Evolutionary conservation across 371 early-diverging fungal genomes (phyloP).

Genomic region (Zancudomyces culisetae): DNA sequence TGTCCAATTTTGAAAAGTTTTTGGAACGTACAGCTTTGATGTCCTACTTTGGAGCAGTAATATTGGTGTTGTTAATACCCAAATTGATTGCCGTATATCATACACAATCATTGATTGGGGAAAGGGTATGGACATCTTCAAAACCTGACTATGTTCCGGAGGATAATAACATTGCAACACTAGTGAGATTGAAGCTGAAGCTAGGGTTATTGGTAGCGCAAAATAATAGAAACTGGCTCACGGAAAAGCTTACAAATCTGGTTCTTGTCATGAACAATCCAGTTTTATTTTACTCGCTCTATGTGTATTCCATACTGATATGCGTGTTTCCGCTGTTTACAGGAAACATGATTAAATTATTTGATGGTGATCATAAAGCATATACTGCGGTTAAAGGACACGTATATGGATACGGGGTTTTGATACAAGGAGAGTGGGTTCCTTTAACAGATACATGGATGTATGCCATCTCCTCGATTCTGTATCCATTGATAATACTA

Average conservation of each 20-base stretch:
- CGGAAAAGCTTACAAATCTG: constrained; percentile 6
- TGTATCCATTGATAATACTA: constrained; percentile 9
- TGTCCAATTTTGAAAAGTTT: constrained; percentile 27
- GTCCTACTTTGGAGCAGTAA: neutral
- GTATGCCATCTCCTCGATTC: constrained; percentile 14
- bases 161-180: constrained; percentile 2
- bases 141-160: neutral
- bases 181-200: neutral
- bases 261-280: constrained; percentile 11
- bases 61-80: constrained; percentile 7
- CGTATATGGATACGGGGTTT: constrained; percentile 22
- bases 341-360: constrained; percentile 32
- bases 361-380: too few relatives aligned
- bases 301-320: constrained; percentile 21
- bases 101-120: neutral
- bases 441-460: constrained; percentile 70
- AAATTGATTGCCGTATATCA: too few relatives aligned
- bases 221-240: neutral
- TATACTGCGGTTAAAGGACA: constrained; percentile 26
- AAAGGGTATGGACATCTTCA: neutral
- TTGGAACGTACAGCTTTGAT: neutral
- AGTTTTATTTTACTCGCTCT: constrained; percentile 28
- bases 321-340: constrained; percentile 30
- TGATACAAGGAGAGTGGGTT: constrained; percentile 40
- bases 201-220: neutral